phyloP scores from a whole-genome alignment of 129 eudicot species.

The Pulicaria dysenterica region DNA sequence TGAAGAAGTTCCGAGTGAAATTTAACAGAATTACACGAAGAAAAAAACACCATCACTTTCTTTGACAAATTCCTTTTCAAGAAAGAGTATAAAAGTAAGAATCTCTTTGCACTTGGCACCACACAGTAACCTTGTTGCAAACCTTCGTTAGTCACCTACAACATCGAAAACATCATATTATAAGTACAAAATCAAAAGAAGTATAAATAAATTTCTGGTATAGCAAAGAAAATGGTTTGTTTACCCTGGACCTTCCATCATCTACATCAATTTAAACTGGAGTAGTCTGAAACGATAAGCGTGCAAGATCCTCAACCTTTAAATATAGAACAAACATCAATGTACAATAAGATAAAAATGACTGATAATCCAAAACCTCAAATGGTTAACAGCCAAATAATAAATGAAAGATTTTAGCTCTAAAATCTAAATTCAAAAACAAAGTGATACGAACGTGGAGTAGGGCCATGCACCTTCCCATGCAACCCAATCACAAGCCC shows the following conservation, averaged over 20 bases:
- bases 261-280: slow-evolving; percentile 87
- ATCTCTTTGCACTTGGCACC: slow-evolving; percentile 76
- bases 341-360: background rate
- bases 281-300: slow-evolving; percentile 70
- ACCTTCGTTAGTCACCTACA: slow-evolving; percentile 87
- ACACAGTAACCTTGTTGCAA: slow-evolving; percentile 89
- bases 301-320: slow-evolving; percentile 94
- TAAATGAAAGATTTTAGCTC: background rate
- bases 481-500: no score
- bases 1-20: slow-evolving; percentile 74
- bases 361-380: no score
- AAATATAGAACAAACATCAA: background rate
- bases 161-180: slow-evolving; percentile 20
- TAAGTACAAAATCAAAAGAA: background rate
- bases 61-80: slow-evolving; percentile 67
- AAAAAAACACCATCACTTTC: slow-evolving; percentile 96
- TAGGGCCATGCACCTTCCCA: no score
- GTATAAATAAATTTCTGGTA: background rate
- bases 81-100: slow-evolving; percentile 77
- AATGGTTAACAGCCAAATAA: background rate
- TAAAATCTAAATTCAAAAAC: no score
- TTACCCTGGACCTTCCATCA: slow-evolving; percentile 80
- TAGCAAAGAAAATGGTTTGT: slow-evolving; percentile 3
- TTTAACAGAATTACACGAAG: slow-evolving; percentile 84
- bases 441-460: no score